These are phyloP conservation scores for Leccinum olivaceopallidum DNA, from an alignment of 768 basidiomycete species.

Conservation along the genomic window DNA sequence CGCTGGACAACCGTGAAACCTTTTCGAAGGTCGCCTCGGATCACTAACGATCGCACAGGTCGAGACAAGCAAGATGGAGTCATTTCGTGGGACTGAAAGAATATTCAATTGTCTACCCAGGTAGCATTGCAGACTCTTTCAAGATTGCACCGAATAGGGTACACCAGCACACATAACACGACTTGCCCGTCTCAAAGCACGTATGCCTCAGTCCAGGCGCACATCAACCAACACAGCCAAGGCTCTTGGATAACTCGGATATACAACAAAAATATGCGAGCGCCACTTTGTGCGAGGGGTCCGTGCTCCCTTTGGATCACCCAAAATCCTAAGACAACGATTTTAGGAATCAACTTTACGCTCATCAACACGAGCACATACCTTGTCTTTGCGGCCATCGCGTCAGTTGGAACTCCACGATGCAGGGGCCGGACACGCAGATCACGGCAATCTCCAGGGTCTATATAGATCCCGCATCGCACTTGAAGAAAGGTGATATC, in stretches of 20 bases:
- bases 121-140: too few species aligned
- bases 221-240: background rate
- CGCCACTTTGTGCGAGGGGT: background rate
- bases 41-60: background rate
- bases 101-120: background rate
- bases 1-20: background rate
- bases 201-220: background rate
- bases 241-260: too few species aligned
- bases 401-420: conserved; percentile 22
- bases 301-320: conserved; percentile 21
- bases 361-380: conserved; percentile 15
- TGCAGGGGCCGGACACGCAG: conserved; percentile 23
- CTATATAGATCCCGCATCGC: conserved; percentile 17
- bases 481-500: conserved; percentile 20
- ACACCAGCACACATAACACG: background rate
- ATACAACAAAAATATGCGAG: background rate
- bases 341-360: background rate
- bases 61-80: background rate
- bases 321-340: conserved; percentile 15
- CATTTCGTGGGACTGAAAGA: background rate
- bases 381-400: conserved; percentile 23
- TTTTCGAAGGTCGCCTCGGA: background rate
- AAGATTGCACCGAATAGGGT: background rate
- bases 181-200: too few species aligned
- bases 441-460: conserved; percentile 23